Evolutionary conservation across 2,329 filamentous ascomycete species (phyloP), one percentile per base, ranked within the genome.

Genomic region (Ophiobolus disseminans): DNA sequence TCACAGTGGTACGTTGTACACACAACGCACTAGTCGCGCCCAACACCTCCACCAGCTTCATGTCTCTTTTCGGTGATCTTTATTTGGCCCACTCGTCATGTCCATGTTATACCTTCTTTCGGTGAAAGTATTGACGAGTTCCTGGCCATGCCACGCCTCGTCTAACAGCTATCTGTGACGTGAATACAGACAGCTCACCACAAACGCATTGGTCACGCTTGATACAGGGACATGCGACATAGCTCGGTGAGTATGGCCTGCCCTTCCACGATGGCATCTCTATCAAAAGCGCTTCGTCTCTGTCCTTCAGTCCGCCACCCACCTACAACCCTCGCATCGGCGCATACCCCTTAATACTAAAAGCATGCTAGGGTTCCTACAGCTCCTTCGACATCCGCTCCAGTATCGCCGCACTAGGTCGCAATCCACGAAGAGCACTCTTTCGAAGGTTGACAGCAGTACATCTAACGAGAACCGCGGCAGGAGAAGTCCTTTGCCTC

Each of bases 331-430:
- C 30, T 14, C 3, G n/a, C 14, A 14, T 14, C 22, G 13, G 21
- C 22, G 17, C n/a, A 36, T 20, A 44, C 2, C 22, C 10, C 32
- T 16, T 9, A 30, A 10, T 14, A 5, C 13, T 16, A 43, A 36
- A 11, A 39, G 31, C 10, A 58, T 58, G 50, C 52, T 53, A 17
- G 40, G 40, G 11, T 44, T 60, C 3, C 10, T 53, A 14, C 42
- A 48, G 21, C 51, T 53, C 32, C 49, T 63, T 17, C 40, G 43
- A 13, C 45, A 57, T 37, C 42, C 50, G 14, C 45, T 62, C 8
- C 49, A 36, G n/a, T 40, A 42, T 9, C 51, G 47, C 7, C n/a
- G n/a, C n/a, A n/a, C n/a, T n/a, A n/a, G n/a, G n/a, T n/a, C n/a
- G n/a, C n/a, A n/a, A n/a, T 6, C 30, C 30, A n/a, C 10, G 13